Base-by-base conservation (phyloP, 2,329 filamentous ascomycete species). In the Aureobasidium sp. region DNA sequence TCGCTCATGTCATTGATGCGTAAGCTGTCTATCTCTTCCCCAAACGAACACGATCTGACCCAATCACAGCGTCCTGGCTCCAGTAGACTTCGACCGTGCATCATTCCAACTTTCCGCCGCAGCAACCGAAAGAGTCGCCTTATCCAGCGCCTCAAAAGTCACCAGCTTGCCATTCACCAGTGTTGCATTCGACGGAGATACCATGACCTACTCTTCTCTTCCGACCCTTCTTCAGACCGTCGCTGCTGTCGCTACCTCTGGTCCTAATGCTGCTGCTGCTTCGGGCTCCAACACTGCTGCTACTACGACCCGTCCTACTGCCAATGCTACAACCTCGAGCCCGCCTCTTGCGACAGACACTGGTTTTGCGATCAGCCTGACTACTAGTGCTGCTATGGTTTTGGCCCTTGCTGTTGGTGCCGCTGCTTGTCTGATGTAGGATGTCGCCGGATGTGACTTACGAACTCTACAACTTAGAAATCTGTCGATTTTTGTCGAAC, bases 1-100 rank as follows among this genome's bases (percentile, higher is more conserved):
- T 90, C 2, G 75, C 88, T 4, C 87, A 89, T 70, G 79, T 89
- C 18, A 80, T 89, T 43, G 76, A 74, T 64, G 81, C 50, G 64
- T 66, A 29, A 60, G 64, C 20, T 4, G 4, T 40, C 8, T 10
- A 10, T 15, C 33, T 13, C 33, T 7, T 8, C 5, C 13, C 1
- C 6, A 2, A 31, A 13, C 29, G 8, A 40, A 16, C 4, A 8
- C 18, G 15, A 16, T 11, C 47, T 50, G 27, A 50, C 27, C 11
- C 9, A n/a, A n/a, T 55, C 23, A 0, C 33, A 66, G 56, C 48
- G 65, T 67, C 18, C 54, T 67, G 42, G 61, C 54, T 15, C 65
- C 65, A 11, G 65, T 25, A 7, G 36, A 62, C 0, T 62, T 62
- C 20, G 13, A 62, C 25, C 45, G 59, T 4, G 36, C 59, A 2